Evolutionary conservation across 139 green algal genomes (phyloP).

Genomic region (Asterochloris erici): DNA sequence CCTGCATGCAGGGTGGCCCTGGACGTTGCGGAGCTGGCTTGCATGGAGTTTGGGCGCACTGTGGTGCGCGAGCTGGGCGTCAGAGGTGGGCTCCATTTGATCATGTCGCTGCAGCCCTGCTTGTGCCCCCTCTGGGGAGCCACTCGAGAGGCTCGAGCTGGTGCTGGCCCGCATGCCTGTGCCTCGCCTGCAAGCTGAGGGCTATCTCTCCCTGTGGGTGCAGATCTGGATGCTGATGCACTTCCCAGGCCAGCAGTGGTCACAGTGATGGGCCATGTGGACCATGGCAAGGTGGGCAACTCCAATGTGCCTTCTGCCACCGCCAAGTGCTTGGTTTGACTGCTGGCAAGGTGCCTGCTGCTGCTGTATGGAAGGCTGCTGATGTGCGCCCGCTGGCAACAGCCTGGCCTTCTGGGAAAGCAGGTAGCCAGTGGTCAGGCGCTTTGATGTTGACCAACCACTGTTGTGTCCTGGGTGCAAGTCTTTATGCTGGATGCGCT

Average conservation of each 20-base stretch:
- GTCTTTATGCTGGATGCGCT: too few species aligned
- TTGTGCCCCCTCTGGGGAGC: background rate
- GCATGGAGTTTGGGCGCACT: constrained; percentile 56
- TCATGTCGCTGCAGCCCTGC: background rate
- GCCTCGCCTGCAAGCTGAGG: background rate
- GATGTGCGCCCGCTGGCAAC: background rate
- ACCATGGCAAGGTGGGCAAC: constrained; percentile 80
- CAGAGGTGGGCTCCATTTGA: background rate
- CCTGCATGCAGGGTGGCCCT: constrained; percentile 25
- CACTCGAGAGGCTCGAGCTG: background rate
- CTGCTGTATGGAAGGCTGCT: background rate
- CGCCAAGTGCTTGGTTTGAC: background rate
- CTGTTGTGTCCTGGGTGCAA: too few species aligned
- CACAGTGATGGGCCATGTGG: constrained; percentile 94
- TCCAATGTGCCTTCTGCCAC: background rate
- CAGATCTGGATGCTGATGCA: constrained; percentile 28
- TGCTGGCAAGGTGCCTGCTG: background rate
- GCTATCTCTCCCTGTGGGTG: background rate
- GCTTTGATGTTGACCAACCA: too few species aligned
- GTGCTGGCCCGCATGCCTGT: background rate
- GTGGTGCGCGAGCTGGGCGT: constrained; percentile 27
- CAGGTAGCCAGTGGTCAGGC: too few species aligned
- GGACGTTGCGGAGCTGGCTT: constrained; percentile 66
- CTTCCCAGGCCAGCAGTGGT: constrained; percentile 71
- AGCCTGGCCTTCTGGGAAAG: too few species aligned